Evolutionary conservation across 2,329 filamentous ascomycete genomes (phyloP).

Genomic region (Talaromyces sp.): DNA sequence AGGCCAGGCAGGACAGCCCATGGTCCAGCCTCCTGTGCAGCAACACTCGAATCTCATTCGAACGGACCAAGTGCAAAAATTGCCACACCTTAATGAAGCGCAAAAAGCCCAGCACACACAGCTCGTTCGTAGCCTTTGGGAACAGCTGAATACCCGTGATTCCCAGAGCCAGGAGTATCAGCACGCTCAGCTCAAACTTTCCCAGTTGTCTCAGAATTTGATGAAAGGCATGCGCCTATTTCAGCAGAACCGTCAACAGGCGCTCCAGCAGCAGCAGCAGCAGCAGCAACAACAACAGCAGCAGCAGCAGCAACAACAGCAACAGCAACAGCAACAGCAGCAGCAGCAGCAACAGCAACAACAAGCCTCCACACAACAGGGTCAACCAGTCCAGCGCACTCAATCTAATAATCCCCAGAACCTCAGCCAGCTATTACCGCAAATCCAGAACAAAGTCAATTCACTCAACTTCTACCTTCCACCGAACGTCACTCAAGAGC

Average conservation of each 20-base stretch:
- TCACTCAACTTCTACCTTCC: conserved; percentile 49
- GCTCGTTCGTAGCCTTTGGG: conserved; percentile 59
- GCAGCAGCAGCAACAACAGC: conserved; percentile 27
- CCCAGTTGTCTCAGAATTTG: conserved; percentile 53
- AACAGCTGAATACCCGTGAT: conserved; percentile 52
- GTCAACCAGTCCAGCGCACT: conserved; percentile 25
- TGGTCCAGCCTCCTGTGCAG: conserved; percentile 40
- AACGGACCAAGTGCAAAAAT: conserved; percentile 56
- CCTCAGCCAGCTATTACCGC: conserved; percentile 47
- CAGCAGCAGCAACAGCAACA: conserved; percentile 9
- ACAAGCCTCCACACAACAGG: not conserved
- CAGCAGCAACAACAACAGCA: conserved; percentile 21
- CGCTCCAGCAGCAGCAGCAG: conserved; percentile 23
- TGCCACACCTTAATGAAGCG: conserved; percentile 56
- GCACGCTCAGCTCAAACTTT: conserved; percentile 54
- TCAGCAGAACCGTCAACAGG: conserved; percentile 43
- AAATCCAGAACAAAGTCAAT: conserved; percentile 51
- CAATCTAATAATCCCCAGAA: conserved; percentile 43
- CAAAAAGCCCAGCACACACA: conserved; percentile 60
- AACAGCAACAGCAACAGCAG: conserved; percentile 28
- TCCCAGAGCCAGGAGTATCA: conserved; percentile 54
- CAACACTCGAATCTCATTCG: conserved; percentile 53
- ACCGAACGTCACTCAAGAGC: conserved; percentile 47
- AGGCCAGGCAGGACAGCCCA: conserved; percentile 33
- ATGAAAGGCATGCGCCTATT: conserved; percentile 56